A percentile compares a stretch with the other conserved stretches of the same genome.
Conservation (phyloP, 2,329 filamentous ascomycete species). For the Grosmannia penicillata region DNA sequence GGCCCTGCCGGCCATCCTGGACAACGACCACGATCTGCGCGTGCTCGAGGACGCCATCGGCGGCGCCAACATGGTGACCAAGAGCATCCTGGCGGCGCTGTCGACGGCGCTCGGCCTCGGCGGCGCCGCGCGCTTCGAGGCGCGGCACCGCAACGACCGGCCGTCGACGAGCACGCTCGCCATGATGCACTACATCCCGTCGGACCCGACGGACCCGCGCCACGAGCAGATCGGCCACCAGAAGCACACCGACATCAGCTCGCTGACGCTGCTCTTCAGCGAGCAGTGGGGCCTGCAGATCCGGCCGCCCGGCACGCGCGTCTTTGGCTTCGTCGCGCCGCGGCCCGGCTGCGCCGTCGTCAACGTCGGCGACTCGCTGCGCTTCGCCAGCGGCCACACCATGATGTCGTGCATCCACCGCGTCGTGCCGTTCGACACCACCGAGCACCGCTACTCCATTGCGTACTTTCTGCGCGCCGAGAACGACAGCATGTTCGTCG, state of each 20-base stretch:
- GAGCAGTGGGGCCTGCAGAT: conserved; percentile 44
- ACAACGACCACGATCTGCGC: conserved; percentile 26
- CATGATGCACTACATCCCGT: conserved; percentile 39
- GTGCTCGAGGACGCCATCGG: conserved; percentile 34
- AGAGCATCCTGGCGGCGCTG: conserved; percentile 34
- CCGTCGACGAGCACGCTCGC: conserved; percentile 34
- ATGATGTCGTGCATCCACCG: conserved; percentile 43
- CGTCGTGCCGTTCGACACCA: conserved; percentile 35
- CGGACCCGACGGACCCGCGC: conserved; percentile 25
- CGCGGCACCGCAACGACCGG: conserved; percentile 33
- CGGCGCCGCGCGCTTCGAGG: conserved; percentile 31
- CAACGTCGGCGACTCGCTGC: conserved; percentile 43
- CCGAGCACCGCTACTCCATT: conserved; percentile 42
- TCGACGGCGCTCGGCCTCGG: conserved; percentile 30
- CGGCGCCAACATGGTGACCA: conserved; percentile 33
- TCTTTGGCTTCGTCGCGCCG: conserved; percentile 39
- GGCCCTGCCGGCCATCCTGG: conserved; percentile 33
- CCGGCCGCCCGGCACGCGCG: conserved; percentile 22
- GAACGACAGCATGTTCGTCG: conserved; percentile 39
- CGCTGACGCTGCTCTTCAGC: conserved; percentile 38
- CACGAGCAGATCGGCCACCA: conserved; percentile 27
- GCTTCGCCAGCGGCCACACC: conserved; percentile 36
- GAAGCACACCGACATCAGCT: conserved; percentile 43
- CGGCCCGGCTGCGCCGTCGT: conserved; percentile 36
- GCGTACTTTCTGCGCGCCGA: conserved; percentile 44